phyloP scores from a whole-genome alignment of 352 stramenopile species.

The Globisporangium sylvaticum region DNA sequence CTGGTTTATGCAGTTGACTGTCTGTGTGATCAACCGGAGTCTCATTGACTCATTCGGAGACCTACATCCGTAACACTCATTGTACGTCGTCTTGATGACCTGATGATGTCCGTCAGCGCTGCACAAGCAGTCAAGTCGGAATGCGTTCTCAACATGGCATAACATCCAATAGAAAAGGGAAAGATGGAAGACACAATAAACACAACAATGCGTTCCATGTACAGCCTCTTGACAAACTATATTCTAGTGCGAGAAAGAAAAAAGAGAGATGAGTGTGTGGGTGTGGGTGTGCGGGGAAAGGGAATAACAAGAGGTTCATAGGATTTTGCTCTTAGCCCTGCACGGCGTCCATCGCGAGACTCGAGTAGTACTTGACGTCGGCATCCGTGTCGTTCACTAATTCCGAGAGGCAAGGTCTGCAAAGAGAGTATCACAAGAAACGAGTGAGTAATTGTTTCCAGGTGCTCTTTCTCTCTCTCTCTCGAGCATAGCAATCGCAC shows the following conservation, averaged over 20 bases:
- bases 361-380: conserved; percentile 88
- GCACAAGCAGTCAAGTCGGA: no score
- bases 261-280: conserved; percentile 3
- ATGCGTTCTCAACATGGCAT: no score
- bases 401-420: conserved; percentile 69
- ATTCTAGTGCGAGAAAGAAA: conserved; percentile 19
- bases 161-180: conserved; percentile 7
- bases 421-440: background rate
- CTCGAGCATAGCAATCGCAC: background rate
- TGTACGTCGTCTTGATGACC: background rate
- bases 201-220: background rate
- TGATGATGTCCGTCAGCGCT: background rate
- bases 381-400: conserved; percentile 75
- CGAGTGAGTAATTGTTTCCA: background rate
- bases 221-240: conserved; percentile 20
- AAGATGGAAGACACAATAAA: conserved; percentile 8
- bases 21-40: background rate
- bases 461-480: no score
- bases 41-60: background rate
- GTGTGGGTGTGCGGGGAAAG: background rate
- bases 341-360: conserved; percentile 71
- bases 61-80: background rate
- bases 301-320: conserved; percentile 19
- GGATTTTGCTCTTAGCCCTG: conserved; percentile 36
- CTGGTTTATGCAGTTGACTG: background rate